These are phyloP conservation scores for Ganoderma lingzhi DNA, from an alignment of 1,284 basidiomycete species.

Conservation along the genomic window DNA sequence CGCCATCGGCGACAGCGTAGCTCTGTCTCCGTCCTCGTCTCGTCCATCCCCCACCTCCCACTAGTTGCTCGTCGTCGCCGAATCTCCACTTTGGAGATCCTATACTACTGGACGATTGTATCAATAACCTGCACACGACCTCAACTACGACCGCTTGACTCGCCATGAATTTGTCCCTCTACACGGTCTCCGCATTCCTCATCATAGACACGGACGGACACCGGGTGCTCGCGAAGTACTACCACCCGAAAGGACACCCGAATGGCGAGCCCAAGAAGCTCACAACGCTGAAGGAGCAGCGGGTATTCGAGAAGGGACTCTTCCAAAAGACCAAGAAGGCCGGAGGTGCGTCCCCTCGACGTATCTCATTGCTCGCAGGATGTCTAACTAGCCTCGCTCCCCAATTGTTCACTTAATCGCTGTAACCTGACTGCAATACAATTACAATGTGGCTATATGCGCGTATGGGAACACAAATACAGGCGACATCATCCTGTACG, in stretches of 20 bases:
- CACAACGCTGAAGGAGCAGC: constrained; percentile 89
- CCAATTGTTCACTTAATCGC: too few relatives aligned
- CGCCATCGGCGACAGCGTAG: not conserved
- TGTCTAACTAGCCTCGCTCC: not conserved
- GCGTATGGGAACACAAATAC: constrained; percentile 41
- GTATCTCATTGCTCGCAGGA: not conserved
- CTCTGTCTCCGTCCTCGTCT: not conserved
- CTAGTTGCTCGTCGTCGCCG: not conserved
- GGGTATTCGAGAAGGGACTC: constrained; percentile 93
- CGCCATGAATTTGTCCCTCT: constrained; percentile 82
- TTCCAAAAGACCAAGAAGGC: constrained; percentile 96
- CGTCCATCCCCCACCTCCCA: not conserved
- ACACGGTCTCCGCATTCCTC: constrained; percentile 88
- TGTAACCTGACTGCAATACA: too few relatives aligned
- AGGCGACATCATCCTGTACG: constrained; percentile 97
- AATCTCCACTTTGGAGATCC: not conserved
- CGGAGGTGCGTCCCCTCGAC: constrained; percentile 66
- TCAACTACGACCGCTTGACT: not conserved
- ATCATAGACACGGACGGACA: constrained; percentile 95
- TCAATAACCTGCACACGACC: not conserved
- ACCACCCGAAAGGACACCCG: constrained; percentile 77
- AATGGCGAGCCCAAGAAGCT: constrained; percentile 72
- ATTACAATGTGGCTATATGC: not conserved
- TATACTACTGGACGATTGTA: not conserved
- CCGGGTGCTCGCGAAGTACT: constrained; percentile 96